Conservation (phyloP, 768 basidiomycete genomes). For the Dioszegia hungarica region DNA sequence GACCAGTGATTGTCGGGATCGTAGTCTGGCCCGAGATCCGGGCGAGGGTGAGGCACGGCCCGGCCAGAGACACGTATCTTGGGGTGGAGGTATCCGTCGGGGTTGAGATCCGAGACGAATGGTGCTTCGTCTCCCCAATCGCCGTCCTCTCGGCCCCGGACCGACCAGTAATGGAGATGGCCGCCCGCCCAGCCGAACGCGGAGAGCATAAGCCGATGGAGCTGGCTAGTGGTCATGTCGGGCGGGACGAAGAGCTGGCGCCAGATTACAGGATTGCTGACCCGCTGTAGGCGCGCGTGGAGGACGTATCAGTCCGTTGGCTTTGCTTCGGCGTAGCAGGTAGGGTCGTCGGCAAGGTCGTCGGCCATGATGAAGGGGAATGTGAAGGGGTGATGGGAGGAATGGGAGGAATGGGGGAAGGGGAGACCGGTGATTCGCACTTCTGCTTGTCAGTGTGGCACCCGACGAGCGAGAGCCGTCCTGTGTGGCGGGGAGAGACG, state of each 20-base stretch:
- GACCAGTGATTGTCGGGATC: not conserved
- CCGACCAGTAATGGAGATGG: not conserved
- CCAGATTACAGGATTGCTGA: not conserved
- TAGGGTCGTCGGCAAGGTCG: too few relatives aligned
- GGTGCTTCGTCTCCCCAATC: not conserved
- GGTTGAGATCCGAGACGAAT: not conserved
- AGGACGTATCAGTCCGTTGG: not conserved
- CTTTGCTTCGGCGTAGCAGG: too few relatives aligned
- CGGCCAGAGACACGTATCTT: not conserved
- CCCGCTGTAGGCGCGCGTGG: not conserved
- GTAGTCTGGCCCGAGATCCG: not conserved
- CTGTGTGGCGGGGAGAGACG: too few relatives aligned
- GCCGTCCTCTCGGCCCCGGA: not conserved
- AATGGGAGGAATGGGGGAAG: too few relatives aligned
- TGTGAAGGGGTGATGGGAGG: too few relatives aligned
- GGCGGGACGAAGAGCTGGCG: conserved; percentile 2
- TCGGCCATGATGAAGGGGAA: too few relatives aligned
- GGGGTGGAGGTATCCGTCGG: not conserved
- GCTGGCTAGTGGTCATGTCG: not conserved
- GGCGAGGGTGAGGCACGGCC: not conserved
- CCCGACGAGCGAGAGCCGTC: too few relatives aligned
- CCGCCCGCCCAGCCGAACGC: not conserved
- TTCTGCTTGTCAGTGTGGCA: too few relatives aligned
- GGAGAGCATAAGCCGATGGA: not conserved
- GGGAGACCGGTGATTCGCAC: too few relatives aligned